Evolutionary conservation across 352 stramenopile genomes (phyloP), one percentile per base, ranked within the genome.

Genomic region (Globisporangium yorkense): DNA sequence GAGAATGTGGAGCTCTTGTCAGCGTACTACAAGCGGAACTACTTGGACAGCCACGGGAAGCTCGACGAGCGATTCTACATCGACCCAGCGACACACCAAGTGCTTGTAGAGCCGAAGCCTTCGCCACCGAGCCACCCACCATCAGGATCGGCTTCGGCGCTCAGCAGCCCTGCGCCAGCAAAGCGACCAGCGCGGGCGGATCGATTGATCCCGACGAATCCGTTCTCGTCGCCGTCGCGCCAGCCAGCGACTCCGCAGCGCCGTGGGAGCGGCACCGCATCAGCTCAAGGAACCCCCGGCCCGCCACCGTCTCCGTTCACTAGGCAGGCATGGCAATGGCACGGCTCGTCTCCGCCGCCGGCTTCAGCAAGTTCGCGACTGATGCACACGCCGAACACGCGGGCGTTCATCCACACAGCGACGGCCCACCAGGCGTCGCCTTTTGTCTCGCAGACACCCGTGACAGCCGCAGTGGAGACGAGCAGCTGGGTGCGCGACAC

Each of bases 401-500:
- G 64, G 2, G 64, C 66, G 24, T 71, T 73, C 49, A 8, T 68
- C 2, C 63, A 60, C 37, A 65, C 52, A 1, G 66, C 61, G 12
- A 45, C 56, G 39, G 77, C 54, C 37, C 72, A 71, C 48, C 63
- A 66, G 21, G 59, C 59, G 5, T 91, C 81, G 1, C 79, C 84
- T 6, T 66, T 67, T 27, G 65, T 72, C 1, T 68, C 76, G 39
- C 79, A 86, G 43, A 93, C 86, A 3, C 86, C 86, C 1, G 79
- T 95, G 5, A 88, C 78, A 7, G 76, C 84, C 0, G 86, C 86
- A 29, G 77, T 95, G 3, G 84, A 95, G 57, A 94, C 79, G 18
- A 92, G 73, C 67, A 87, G 81, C 27, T 95, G 84, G 84, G 72
- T 95, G 31, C 80, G 86, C 41, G 80, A 89, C 54, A 85, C 70